Evolutionary conservation across 495 filamentous ascomycete genomes (phyloP).

Genomic region (Haplographium delicatum): DNA sequence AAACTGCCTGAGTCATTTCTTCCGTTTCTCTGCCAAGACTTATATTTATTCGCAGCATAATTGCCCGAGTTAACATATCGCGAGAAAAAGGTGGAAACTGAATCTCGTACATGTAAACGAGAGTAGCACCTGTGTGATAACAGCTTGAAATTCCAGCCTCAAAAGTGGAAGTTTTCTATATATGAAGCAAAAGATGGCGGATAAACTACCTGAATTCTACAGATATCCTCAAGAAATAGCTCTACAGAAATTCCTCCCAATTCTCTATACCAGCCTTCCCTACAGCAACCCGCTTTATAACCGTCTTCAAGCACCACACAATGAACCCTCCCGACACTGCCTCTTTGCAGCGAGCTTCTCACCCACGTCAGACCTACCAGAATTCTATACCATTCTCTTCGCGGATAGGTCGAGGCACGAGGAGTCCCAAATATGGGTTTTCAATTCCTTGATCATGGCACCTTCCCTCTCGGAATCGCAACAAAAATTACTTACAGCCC

Average conservation of each 20-base stretch:
- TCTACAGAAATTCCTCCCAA: constrained; percentile 10
- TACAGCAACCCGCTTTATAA: constrained; percentile 18
- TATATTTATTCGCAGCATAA: too few relatives aligned
- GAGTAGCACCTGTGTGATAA: too few relatives aligned
- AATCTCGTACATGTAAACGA: too few relatives aligned
- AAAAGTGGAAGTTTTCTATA: too few relatives aligned
- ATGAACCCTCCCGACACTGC: constrained; percentile 20
- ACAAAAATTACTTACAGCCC: neutral
- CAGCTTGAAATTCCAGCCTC: too few relatives aligned
- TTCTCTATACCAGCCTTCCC: constrained; percentile 19
- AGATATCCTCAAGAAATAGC: constrained; percentile 11
- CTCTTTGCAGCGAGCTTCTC: constrained; percentile 25
- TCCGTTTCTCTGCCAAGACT: too few relatives aligned
- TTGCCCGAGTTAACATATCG: too few relatives aligned
- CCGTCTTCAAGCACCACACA: constrained; percentile 21
- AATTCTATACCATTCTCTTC: constrained; percentile 21
- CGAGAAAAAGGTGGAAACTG: too few relatives aligned
- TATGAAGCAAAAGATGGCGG: neutral
- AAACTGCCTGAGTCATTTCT: too few relatives aligned
- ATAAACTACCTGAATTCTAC: constrained; percentile 12
- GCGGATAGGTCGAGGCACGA: constrained; percentile 20
- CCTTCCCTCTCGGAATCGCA: constrained; percentile 5
- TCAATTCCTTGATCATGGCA: constrained; percentile 17
- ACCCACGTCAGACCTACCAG: neutral
- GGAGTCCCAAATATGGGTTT: constrained; percentile 27